These are phyloP conservation scores for Didymella pinodella DNA, from an alignment of 2,329 filamentous ascomycete species.

Conservation along the genomic window DNA sequence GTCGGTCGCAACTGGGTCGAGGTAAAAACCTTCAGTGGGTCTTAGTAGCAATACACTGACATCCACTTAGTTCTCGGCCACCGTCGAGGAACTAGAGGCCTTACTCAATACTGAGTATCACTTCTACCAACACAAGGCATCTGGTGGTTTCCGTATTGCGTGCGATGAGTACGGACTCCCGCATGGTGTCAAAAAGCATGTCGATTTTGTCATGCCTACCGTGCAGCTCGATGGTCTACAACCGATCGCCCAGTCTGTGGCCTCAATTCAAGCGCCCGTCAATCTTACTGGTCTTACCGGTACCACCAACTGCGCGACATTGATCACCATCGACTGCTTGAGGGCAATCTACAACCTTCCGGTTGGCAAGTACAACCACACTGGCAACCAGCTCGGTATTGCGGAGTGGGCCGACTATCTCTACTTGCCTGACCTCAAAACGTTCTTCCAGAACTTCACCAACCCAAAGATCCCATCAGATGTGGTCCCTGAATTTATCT, in stretches of 20 bases:
- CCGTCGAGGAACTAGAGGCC: conserved; percentile 20
- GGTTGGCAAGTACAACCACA: conserved; percentile 27
- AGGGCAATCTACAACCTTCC: conserved; percentile 32
- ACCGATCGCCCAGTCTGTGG: conserved; percentile 20
- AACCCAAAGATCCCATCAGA: conserved; percentile 26
- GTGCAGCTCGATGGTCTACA: conserved; percentile 27
- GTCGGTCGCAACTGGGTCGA: conserved; percentile 6
- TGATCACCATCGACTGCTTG: conserved; percentile 29
- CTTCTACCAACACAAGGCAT: conserved; percentile 25
- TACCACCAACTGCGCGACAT: conserved; percentile 19
- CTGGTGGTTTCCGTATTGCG: conserved; percentile 25
- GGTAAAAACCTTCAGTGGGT: no score
- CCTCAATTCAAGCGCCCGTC: conserved; percentile 12
- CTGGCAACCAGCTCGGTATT: conserved; percentile 39
- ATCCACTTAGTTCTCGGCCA: neutral
- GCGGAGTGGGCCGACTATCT: conserved; percentile 56
- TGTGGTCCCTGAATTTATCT: conserved; percentile 36
- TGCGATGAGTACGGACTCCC: conserved; percentile 31
- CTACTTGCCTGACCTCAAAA: conserved; percentile 56
- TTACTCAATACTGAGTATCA: conserved; percentile 28
- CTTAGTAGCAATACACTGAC: no score
- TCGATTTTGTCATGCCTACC: conserved; percentile 31
- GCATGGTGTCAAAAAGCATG: conserved; percentile 23
- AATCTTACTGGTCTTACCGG: conserved; percentile 19
- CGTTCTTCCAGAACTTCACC: conserved; percentile 53